Evolutionary conservation across 2,329 filamentous ascomycete species (phyloP), one percentile per base, ranked within the genome.

Genomic region (Cladophialophora yegresii): DNA sequence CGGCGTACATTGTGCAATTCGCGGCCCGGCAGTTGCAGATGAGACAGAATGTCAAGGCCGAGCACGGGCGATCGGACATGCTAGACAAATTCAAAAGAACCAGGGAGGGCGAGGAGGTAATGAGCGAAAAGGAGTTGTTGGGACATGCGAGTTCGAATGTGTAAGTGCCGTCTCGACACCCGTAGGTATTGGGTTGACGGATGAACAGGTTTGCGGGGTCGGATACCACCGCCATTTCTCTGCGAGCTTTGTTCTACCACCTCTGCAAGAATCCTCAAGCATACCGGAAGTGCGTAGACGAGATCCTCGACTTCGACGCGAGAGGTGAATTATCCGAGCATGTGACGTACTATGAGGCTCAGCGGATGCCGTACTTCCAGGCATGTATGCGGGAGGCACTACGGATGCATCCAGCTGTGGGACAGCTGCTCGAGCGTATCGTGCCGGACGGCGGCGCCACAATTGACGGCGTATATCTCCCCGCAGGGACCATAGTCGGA

Each of bases 361-460:
- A 62, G 28, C 84, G 84, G 61, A 64, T 70, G 63, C 63, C 61
- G 5, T 70, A 70, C 43, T 63, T 68, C 8, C 63, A 70, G 13
- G 68, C 90, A 2, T 70, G 68, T 43, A 65, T 70, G 61, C 61
- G 63, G 23, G 68, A 70, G 53, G 66, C 63, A 7, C 22, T 67
- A 32, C 66, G 68, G 2, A 64, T 70, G 64, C 68, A 70, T 30
- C 72, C 72, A 1, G 71, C 67, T 22, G 67, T 71, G 30, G 72
- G 66, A 12, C 58, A 72, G 13, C 61, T 70, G 12, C 62, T 74
- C 54, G 90, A 93, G 75, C 63, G 33, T 71, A 72, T 22, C 66
- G 84, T 71, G 2, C 69, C 69, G 16, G 89, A 91, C 71, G 91
- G 63, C 28, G 73, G 72, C 2, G 56, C 58, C 1, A 68, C 58